A percentile compares a stretch with the other conserved stretches of the same genome.
phyloP scores from a whole-genome alignment of 805 yeast species.

The Starmerella potacharoeniae region DNA sequence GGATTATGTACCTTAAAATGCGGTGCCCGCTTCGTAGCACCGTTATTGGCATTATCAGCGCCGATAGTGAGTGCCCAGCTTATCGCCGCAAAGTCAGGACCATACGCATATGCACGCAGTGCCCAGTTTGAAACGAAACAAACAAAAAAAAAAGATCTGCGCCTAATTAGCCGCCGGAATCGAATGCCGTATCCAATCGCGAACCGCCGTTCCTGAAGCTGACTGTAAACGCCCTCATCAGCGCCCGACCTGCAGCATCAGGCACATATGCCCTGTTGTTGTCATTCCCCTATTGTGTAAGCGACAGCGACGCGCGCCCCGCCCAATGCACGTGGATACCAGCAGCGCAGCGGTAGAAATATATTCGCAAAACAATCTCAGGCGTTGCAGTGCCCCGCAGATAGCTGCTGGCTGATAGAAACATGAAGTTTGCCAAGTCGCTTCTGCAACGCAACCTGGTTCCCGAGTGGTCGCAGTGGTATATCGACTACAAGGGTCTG shows the following conservation, averaged over 20 bases:
- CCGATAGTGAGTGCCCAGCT: too few relatives aligned
- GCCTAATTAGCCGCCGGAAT: too few relatives aligned
- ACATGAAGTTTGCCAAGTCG: constrained; percentile 28
- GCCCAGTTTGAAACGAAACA: neutral
- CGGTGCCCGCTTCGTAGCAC: too few relatives aligned
- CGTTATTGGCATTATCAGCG: too few relatives aligned
- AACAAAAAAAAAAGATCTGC: too few relatives aligned
- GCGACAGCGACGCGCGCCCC: neutral
- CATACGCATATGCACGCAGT: neutral
- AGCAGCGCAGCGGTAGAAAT: neutral
- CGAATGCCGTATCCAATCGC: too few relatives aligned
- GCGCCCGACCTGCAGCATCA: too few relatives aligned
- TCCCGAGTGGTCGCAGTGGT: constrained; percentile 80
- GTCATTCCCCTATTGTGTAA: neutral
- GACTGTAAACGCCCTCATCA: too few relatives aligned
- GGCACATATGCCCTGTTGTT: neutral
- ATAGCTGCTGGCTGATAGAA: neutral
- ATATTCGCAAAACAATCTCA: neutral
- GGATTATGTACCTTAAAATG: too few relatives aligned
- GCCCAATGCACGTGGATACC: constrained; percentile 1
- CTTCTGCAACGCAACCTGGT: constrained; percentile 65
- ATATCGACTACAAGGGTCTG: constrained; percentile 74
- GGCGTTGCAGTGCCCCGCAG: neutral
- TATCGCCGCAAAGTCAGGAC: too few relatives aligned
- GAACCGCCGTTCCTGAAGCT: too few relatives aligned